Conservation (phyloP, 768 basidiomycete genomes). For the Neoboletus subvelutipes region DNA sequence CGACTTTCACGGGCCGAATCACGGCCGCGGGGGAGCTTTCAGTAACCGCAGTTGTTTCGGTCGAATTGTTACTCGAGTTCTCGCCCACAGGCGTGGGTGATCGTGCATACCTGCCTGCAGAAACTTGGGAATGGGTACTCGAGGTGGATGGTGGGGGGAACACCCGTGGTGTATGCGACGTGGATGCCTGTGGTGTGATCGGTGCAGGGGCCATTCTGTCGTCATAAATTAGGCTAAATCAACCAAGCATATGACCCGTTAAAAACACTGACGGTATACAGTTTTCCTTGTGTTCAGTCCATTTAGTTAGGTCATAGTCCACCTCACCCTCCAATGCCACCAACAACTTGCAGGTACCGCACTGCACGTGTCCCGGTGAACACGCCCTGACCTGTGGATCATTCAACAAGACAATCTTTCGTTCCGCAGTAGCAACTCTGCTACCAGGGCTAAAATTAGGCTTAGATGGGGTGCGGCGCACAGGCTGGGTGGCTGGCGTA, state of each 20-base stretch:
- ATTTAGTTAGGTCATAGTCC: conserved; percentile 60
- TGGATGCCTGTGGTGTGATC: conserved; percentile 19
- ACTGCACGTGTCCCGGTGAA: conserved; percentile 46
- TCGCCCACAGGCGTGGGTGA: conserved; percentile 11
- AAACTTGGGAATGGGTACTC: conserved; percentile 13
- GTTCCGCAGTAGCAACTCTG: conserved; percentile 59
- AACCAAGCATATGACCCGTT: neutral
- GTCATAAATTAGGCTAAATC: conserved; percentile 4
- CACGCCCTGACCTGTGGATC: conserved; percentile 59
- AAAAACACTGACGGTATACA: conserved; percentile 42
- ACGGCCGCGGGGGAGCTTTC: conserved; percentile 18
- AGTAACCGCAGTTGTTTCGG: conserved; percentile 39
- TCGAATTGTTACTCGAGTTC: conserved; percentile 31
- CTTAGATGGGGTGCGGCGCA: conserved; percentile 17
- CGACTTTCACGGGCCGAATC: no score
- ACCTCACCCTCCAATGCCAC: conserved; percentile 47
- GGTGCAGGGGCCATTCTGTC: conserved; percentile 20
- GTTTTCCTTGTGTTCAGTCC: conserved; percentile 59
- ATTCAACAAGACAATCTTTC: conserved; percentile 61
- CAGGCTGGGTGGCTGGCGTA: conserved; percentile 33
- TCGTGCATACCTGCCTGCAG: conserved; percentile 14
- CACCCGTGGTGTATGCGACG: conserved; percentile 14
- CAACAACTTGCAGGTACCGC: conserved; percentile 47
- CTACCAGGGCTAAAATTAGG: conserved; percentile 47
- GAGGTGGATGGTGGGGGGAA: conserved; percentile 21